Percentiles rank a stretch among this genome's conserved stretches.
Evolutionary conservation across 2,329 filamentous ascomycete species (phyloP).

Genomic region (Sporothrix brasiliensis): DNA sequence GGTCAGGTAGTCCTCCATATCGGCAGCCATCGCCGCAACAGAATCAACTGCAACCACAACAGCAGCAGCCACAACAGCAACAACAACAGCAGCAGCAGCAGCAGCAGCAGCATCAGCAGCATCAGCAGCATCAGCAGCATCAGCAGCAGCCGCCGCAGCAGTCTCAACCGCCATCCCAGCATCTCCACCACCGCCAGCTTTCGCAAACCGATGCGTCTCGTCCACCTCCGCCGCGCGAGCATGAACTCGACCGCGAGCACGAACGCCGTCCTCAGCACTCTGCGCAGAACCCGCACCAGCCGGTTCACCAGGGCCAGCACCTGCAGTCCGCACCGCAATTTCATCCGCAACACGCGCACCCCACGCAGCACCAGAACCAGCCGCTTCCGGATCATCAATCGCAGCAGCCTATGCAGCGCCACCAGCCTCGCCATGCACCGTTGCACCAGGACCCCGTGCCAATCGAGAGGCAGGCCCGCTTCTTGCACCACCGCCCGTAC

Average conservation of each 20-base stretch:
- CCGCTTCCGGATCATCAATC: slow-evolving; percentile 13
- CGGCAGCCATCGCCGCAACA: slow-evolving; percentile 49
- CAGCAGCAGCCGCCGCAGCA: neutral
- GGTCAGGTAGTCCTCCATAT: slow-evolving; percentile 49
- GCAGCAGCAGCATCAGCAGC: slow-evolving; percentile 34
- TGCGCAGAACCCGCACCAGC: slow-evolving; percentile 8
- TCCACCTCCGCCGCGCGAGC: slow-evolving; percentile 16
- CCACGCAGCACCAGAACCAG: slow-evolving; percentile 34
- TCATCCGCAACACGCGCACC: slow-evolving; percentile 36
- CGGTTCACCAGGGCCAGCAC: slow-evolving; percentile 10
- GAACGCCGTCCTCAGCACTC: slow-evolving; percentile 21
- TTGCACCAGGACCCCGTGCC: slow-evolving; percentile 24
- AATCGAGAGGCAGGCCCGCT: slow-evolving; percentile 15
- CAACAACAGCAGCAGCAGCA: slow-evolving; percentile 39
- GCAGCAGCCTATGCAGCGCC: slow-evolving; percentile 22
- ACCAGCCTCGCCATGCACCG: slow-evolving; percentile 10
- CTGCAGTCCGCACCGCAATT: slow-evolving; percentile 27
- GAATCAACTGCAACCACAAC: slow-evolving; percentile 38
- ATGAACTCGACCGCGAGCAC: slow-evolving; percentile 10
- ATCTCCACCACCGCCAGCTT: slow-evolving; percentile 17
- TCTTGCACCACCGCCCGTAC: slow-evolving; percentile 17
- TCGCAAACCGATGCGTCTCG: slow-evolving; percentile 9
- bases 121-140: slow-evolving; percentile 39
- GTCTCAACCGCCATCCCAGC: slow-evolving; percentile 17
- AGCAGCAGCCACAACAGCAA: slow-evolving; percentile 39